Percentiles rank a stretch among this genome's conserved stretches.
Evolutionary conservation across 108 stramenopile species (phyloP).

Genomic region (Stephanodiscus minutulus): DNA sequence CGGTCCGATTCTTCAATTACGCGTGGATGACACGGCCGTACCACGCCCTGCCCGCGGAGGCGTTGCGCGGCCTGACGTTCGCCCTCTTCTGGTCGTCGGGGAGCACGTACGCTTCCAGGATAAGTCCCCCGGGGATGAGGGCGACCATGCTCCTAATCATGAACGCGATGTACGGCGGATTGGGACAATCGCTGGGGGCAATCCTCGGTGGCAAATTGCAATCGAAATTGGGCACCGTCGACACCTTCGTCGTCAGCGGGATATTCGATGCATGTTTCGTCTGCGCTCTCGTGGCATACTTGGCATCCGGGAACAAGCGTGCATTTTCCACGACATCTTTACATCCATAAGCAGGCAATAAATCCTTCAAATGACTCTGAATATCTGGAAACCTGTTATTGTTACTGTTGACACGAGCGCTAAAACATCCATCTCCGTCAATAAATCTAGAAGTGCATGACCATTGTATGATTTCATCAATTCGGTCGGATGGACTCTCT

Average conservation of each 20-base stretch:
- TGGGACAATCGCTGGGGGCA: slow-evolving; percentile 92
- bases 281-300: slow-evolving; percentile 59
- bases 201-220: slow-evolving; percentile 91
- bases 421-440: too few species aligned
- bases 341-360: slow-evolving; percentile 12
- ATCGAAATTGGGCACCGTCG: slow-evolving; percentile 75
- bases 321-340: slow-evolving; percentile 24
- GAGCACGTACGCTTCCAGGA: slow-evolving; percentile 89
- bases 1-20: slow-evolving; percentile 88
- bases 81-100: slow-evolving; percentile 92
- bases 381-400: too few species aligned
- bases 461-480: too few species aligned
- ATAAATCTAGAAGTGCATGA: too few species aligned
- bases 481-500: too few species aligned
- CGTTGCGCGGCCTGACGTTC: slow-evolving; percentile 91
- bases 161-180: slow-evolving; percentile 95
- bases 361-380: too few species aligned
- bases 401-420: too few species aligned
- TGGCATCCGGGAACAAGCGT: slow-evolving; percentile 58
- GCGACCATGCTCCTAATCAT: slow-evolving; percentile 92
- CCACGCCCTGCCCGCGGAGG: slow-evolving; percentile 93
- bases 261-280: slow-evolving; percentile 77
- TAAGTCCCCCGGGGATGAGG: slow-evolving; percentile 86
- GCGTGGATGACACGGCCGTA: slow-evolving; percentile 84
- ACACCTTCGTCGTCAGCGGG: slow-evolving; percentile 73